Conservation (phyloP, 257 asterid genomes). For the Forsythia viridissima region DNA sequence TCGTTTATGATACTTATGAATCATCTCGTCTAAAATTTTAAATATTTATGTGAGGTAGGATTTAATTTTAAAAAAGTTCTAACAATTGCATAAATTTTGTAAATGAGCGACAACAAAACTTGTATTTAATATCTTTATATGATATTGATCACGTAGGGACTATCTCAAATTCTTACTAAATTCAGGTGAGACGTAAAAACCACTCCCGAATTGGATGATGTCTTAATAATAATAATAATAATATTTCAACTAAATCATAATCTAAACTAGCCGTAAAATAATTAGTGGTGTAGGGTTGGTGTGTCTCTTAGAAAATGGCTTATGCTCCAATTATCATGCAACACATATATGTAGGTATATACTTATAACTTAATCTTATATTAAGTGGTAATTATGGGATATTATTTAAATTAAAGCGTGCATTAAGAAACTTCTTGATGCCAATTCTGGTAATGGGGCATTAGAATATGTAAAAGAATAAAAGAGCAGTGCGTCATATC, state of each 20-base stretch:
- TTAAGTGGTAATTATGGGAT: neutral
- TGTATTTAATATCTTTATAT: neutral
- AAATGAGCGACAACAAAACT: neutral
- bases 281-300: neutral
- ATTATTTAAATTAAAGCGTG: neutral
- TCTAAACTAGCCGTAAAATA: neutral
- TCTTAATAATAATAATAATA: too few species aligned
- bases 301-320: neutral
- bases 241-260: neutral
- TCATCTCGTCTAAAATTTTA: neutral
- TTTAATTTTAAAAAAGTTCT: too few species aligned
- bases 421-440: neutral
- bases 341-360: neutral
- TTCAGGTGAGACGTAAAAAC: neutral
- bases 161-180: too few species aligned
- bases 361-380: neutral
- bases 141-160: neutral
- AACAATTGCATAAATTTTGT: too few species aligned
- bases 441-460: neutral
- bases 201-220: neutral
- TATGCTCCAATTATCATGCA: neutral
- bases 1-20: too few species aligned
- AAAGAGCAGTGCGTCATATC: neutral
- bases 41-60: neutral
- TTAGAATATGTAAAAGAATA: neutral